phyloP scores from a whole-genome alignment of 2,329 filamentous ascomycete genomes.

The Metarhizium album region DNA sequence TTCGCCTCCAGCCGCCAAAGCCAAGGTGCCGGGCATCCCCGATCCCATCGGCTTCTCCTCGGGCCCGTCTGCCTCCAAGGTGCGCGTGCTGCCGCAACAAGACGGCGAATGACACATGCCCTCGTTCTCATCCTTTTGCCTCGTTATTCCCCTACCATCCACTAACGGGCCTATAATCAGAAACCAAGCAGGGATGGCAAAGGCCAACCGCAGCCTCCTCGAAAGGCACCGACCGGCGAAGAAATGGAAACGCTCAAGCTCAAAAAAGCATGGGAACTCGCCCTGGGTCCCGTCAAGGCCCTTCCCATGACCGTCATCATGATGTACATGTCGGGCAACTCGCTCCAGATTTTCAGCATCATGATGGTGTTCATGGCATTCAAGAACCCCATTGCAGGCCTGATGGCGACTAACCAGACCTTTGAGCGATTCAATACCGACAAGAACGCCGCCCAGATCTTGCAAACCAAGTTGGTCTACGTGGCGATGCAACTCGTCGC shows the following conservation, averaged over 20 bases:
- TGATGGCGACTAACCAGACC: constrained; percentile 73
- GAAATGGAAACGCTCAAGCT: constrained; percentile 94
- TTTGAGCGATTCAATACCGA: constrained; percentile 87
- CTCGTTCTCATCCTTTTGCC: not conserved
- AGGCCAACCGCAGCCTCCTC: constrained; percentile 31
- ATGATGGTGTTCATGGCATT: constrained; percentile 99
- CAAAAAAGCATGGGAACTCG: constrained; percentile 98
- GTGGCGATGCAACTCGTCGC: constrained; percentile 78
- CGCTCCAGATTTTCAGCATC: constrained; percentile 96
- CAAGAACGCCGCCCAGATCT: constrained; percentile 58
- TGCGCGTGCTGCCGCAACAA: constrained; percentile 21
- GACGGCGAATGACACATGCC: not conserved
- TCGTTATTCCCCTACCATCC: not conserved
- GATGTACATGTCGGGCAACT: constrained; percentile 99
- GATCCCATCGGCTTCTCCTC: constrained; percentile 79
- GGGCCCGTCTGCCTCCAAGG: constrained; percentile 47
- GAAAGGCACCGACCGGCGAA: constrained; percentile 60
- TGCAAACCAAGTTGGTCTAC: constrained; percentile 81
- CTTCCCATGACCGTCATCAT: constrained; percentile 98
- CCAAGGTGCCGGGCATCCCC: constrained; percentile 57
- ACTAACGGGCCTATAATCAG: constrained; percentile 15
- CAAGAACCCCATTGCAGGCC: constrained; percentile 83
- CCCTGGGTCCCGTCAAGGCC: constrained; percentile 83
- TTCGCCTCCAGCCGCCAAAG: constrained; percentile 53
- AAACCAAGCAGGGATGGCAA: constrained; percentile 43